phyloP scores from a whole-genome alignment of 768 basidiomycete species.

The Hygrophorus pudorinus region DNA sequence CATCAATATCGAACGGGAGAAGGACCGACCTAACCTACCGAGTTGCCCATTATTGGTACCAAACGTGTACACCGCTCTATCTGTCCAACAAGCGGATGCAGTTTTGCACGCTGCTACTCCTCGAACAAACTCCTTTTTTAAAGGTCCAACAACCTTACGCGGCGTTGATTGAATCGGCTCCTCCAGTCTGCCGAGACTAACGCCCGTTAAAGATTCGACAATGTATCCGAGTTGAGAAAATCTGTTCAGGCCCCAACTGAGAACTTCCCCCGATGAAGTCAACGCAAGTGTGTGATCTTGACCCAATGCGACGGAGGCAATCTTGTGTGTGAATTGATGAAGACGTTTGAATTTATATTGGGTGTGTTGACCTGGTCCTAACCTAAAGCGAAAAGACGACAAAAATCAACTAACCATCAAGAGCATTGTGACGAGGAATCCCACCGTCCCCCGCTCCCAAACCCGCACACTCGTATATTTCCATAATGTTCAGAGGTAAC shows the following conservation, averaged over 20 bases:
- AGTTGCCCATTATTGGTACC: slow-evolving; percentile 91
- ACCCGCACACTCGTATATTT: slow-evolving; percentile 82
- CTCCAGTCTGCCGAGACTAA: slow-evolving; percentile 36
- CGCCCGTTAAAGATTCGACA: slow-evolving; percentile 41
- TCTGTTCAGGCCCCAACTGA: slow-evolving; percentile 86
- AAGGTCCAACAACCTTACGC: slow-evolving; percentile 57
- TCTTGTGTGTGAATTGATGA: slow-evolving; percentile 41
- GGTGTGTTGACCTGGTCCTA: slow-evolving; percentile 69
- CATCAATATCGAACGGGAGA: background rate
- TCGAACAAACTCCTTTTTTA: slow-evolving; percentile 68
- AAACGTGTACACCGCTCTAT: slow-evolving; percentile 70
- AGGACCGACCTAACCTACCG: slow-evolving; percentile 33
- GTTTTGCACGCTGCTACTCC: slow-evolving; percentile 84
- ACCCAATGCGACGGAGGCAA: slow-evolving; percentile 69
- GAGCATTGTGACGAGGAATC: slow-evolving; percentile 12
- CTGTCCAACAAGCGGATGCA: slow-evolving; percentile 86
- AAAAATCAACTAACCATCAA: background rate
- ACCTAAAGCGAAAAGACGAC: slow-evolving; percentile 25
- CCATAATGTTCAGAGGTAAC: slow-evolving; percentile 64
- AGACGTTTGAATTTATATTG: slow-evolving; percentile 64
- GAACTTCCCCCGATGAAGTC: slow-evolving; percentile 71
- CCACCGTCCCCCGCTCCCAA: slow-evolving; percentile 78
- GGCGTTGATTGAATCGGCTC: slow-evolving; percentile 73
- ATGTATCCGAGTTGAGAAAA: slow-evolving; percentile 85
- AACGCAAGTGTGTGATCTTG: slow-evolving; percentile 93